Percentiles rank a stretch among this genome's conserved stretches.
phyloP scores from a whole-genome alignment of 345 rosid genomes.

The Pseudoturritis turrita region DNA sequence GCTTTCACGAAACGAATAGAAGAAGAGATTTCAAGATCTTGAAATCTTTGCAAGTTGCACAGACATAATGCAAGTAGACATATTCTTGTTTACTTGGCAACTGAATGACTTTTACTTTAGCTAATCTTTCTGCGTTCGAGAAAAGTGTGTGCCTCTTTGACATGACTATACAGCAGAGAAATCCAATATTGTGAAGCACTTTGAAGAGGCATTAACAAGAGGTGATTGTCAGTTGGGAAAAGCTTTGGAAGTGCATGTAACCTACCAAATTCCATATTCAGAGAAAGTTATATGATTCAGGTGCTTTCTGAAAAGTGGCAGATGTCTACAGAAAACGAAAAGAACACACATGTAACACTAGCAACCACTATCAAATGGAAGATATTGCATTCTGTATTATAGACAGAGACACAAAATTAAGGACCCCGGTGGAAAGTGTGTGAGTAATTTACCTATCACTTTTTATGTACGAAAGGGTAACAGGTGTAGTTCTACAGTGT shows the following conservation, averaged over 20 bases:
- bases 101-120: conserved; percentile 31
- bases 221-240: conserved; percentile 63
- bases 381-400: not conserved
- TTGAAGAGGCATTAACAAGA: conserved; percentile 63
- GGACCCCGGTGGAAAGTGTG: not conserved
- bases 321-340: not conserved
- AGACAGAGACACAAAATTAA: not conserved
- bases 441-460: not conserved
- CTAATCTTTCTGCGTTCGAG: conserved; percentile 35
- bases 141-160: conserved; percentile 44
- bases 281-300: conserved; percentile 10
- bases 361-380: not conserved
- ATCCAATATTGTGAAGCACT: conserved; percentile 76
- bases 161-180: conserved; percentile 52
- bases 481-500: conserved; percentile 5
- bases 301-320: conserved; percentile 19
- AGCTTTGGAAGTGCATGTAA: conserved; percentile 62
- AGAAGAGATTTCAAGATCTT: not conserved
- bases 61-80: not conserved
- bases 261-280: conserved; percentile 37
- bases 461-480: not conserved
- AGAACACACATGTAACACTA: not conserved
- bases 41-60: not conserved
- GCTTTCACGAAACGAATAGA: not conserved
- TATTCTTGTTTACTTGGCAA: conserved; percentile 3